A percentile compares a stretch with the other conserved stretches of the same genome.
These are phyloP conservation scores for Voacanga thouarsii DNA, from an alignment of 257 asterid species.

Conservation along the genomic window DNA sequence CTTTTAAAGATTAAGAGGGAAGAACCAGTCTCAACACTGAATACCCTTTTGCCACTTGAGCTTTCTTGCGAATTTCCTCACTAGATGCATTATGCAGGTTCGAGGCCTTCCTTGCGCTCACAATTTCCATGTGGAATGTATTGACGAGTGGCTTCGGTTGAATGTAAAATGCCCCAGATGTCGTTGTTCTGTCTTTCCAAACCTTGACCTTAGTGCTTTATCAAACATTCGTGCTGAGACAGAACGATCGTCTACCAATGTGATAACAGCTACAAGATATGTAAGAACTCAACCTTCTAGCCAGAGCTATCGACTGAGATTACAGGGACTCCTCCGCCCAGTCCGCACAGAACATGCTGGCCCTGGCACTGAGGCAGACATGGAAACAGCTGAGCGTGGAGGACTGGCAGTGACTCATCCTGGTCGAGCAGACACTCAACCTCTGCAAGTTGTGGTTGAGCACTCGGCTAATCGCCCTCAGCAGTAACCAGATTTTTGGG, in stretches of 20 bases:
- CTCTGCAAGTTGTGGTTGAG: slow-evolving; percentile 50
- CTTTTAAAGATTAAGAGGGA: neutral
- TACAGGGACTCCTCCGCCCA: slow-evolving; percentile 77
- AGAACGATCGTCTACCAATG: slow-evolving; percentile 46
- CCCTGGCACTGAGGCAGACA: slow-evolving; percentile 25
- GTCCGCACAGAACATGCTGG: slow-evolving; percentile 42
- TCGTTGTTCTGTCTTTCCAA: slow-evolving; percentile 92
- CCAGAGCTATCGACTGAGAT: slow-evolving; percentile 70
- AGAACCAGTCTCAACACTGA: neutral
- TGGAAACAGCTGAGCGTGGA: slow-evolving; percentile 31
- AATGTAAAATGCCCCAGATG: slow-evolving; percentile 96
- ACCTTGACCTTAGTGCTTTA: slow-evolving; percentile 85
- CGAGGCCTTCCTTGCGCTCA: slow-evolving; percentile 99
- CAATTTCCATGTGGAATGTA: slow-evolving; percentile 95
- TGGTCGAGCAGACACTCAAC: slow-evolving; percentile 24
- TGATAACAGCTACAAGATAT: slow-evolving; percentile 57
- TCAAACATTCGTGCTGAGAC: slow-evolving; percentile 68
- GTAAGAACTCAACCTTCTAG: slow-evolving; percentile 67
- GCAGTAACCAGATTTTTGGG: slow-evolving; percentile 4
- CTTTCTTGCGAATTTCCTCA: neutral
- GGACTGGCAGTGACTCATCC: slow-evolving; percentile 24
- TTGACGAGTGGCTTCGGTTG: slow-evolving; percentile 92
- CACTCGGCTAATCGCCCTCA: slow-evolving; percentile 29
- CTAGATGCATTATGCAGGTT: slow-evolving; percentile 46
- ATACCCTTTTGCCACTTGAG: neutral